phyloP scores from a whole-genome alignment of 1,139 yeast species.

The Blastobotrys ciferrii region DNA sequence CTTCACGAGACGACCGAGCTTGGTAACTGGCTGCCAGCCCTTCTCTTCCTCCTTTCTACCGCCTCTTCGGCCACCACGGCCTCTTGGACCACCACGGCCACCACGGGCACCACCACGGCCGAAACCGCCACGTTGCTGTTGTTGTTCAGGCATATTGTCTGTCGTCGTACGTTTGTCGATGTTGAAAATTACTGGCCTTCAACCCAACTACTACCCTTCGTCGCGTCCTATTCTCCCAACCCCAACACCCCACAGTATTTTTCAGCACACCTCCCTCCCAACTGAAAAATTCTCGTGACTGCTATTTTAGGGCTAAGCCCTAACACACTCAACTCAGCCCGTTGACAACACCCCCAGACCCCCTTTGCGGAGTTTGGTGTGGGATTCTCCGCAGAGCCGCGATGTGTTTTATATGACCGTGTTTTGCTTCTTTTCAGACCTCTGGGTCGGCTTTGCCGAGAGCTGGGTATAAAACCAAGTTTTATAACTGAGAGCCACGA shows the following conservation, averaged over 20 bases:
- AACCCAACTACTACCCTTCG: neutral
- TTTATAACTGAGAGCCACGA: no score
- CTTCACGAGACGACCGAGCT: slow-evolving; percentile 99
- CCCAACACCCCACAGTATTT: neutral
- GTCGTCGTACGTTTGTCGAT: neutral
- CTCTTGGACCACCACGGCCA: slow-evolving; percentile 63
- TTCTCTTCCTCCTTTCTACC: slow-evolving; percentile 88
- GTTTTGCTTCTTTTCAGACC: no score
- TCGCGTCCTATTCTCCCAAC: no score
- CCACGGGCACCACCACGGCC: slow-evolving; percentile 41
- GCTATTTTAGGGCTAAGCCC: slow-evolving; percentile 4
- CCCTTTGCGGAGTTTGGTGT: no score
- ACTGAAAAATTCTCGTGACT: neutral
- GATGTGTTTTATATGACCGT: no score
- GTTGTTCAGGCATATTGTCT: slow-evolving; percentile 13
- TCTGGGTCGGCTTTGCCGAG: no score
- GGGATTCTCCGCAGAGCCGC: no score
- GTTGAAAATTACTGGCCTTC: neutral
- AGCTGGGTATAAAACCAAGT: no score
- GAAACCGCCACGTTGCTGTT: slow-evolving; percentile 29
- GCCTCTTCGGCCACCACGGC: slow-evolving; percentile 56
- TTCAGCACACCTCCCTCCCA: neutral
- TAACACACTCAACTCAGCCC: no score
- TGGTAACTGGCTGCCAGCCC: slow-evolving; percentile 99
- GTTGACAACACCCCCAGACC: no score